Percentiles rank a stretch among this genome's conserved stretches.
phyloP scores from a whole-genome alignment of 768 basidiomycete species.

The Psilocybe tampanensis region DNA sequence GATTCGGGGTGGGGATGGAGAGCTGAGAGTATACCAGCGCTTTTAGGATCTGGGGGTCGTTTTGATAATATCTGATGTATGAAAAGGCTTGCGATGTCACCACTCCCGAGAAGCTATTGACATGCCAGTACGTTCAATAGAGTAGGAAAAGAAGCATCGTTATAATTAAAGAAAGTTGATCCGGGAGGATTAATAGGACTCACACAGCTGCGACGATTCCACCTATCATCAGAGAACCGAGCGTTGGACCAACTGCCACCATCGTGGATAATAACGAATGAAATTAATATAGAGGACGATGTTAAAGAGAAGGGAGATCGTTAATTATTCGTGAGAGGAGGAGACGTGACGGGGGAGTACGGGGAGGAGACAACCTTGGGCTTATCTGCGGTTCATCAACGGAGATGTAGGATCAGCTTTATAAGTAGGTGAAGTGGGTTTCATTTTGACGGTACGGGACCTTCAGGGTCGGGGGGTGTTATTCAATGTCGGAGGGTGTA shows the following conservation, averaged over 20 bases:
- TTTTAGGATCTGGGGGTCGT: constrained; percentile 31
- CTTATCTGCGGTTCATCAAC: neutral
- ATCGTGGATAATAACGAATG: neutral
- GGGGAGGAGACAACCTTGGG: neutral
- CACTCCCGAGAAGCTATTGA: constrained; percentile 40
- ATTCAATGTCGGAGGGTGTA: neutral
- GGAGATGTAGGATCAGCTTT: neutral
- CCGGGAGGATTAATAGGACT: constrained; percentile 10
- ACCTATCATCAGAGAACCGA: constrained; percentile 45
- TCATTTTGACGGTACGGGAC: too few species aligned
- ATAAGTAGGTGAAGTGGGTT: too few species aligned
- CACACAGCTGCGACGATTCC: constrained; percentile 41
- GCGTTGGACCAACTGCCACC: constrained; percentile 32
- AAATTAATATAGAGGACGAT: too few species aligned
- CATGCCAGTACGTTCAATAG: too few species aligned
- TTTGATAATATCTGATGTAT: constrained; percentile 41
- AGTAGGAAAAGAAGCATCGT: too few species aligned
- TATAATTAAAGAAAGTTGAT: neutral
- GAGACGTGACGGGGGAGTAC: neutral
- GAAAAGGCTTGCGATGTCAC: constrained; percentile 39
- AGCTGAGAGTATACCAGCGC: constrained; percentile 29
- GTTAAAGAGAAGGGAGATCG: too few species aligned
- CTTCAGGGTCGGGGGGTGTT: neutral
- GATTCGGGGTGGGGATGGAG: neutral
- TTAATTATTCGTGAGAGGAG: neutral